phyloP scores from a whole-genome alignment of 352 stramenopile species.

The Phytophthora ramorum region DNA sequence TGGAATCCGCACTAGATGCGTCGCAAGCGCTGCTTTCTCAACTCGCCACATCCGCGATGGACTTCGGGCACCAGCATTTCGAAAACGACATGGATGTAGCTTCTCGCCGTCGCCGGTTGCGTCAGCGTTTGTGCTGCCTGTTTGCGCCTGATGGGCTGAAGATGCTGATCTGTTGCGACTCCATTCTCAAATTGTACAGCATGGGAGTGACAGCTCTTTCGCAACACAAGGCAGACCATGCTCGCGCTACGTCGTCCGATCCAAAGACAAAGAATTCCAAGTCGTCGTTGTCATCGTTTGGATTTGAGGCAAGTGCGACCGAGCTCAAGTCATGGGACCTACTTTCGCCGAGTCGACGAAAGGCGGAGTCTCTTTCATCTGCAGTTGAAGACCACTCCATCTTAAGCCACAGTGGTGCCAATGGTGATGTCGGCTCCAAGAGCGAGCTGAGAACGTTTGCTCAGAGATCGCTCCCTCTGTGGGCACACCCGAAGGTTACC shows the following conservation, averaged over 20 bases:
- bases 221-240: slow-evolving; percentile 41
- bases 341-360: slow-evolving; percentile 33
- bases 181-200: slow-evolving; percentile 71
- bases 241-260: slow-evolving; percentile 34
- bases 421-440: slow-evolving; percentile 38
- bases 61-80: slow-evolving; percentile 63
- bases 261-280: slow-evolving; percentile 50
- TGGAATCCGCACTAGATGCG: slow-evolving; percentile 69
- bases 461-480: slow-evolving; percentile 68
- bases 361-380: slow-evolving; percentile 31
- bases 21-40: slow-evolving; percentile 77
- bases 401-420: slow-evolving; percentile 4
- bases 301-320: slow-evolving; percentile 67
- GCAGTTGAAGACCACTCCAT: slow-evolving; percentile 13
- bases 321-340: slow-evolving; percentile 77
- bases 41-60: slow-evolving; percentile 68
- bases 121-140: slow-evolving; percentile 66
- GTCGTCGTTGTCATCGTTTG: slow-evolving; percentile 63
- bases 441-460: slow-evolving; percentile 77
- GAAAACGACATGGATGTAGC: slow-evolving; percentile 60
- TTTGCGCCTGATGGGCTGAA: slow-evolving; percentile 73
- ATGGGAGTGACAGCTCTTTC: slow-evolving; percentile 50
- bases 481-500: slow-evolving; percentile 78
- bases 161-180: slow-evolving; percentile 70
- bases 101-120: slow-evolving; percentile 54